Base-by-base conservation (phyloP, 202 grass and related monocot genomes). In the Cymbopogon flexuosus region DNA sequence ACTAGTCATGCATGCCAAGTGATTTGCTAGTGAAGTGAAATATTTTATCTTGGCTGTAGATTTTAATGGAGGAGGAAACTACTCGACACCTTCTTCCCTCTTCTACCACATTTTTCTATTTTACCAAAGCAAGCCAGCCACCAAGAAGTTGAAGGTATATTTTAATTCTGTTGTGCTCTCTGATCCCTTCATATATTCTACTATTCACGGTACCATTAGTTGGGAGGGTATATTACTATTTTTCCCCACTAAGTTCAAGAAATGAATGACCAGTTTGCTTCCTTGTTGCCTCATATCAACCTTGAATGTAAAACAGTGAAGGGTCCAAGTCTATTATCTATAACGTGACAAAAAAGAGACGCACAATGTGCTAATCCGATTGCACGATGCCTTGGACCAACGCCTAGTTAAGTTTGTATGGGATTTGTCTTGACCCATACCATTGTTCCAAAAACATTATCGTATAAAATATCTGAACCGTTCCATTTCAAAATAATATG, bases 51-150 rank as follows among this genome's bases (percentile, higher is more conserved):
- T 34, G 10, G 59, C 1, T 49, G 45, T 6, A 16, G 3, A 47
- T 66, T 72, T 72, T 72, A 42, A 10, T 42, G 13, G 6, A 30
- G 15, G 72, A 85, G n/a, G n/a, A n/a, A 73, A 40, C 58, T 65
- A 65, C 75, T 65, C 2, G 18, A 23, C 23, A 65, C 67, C 75
- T 85, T 85, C 75, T 6, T 79, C 16, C 8, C n/a, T n/a, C n/a
- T n/a, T n/a, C n/a, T n/a, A 31, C 36, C 10, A 22, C 68, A 34
- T 71, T 47, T 47, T 85, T 70, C 56, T 59, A 3, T 24, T 59
- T 24, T 59, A 59, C 8, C 52, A 0, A 52, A 16, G 42, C 46
- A 34, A 84, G 15, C 24, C 13, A 63, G 30, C 65, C 23, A 27
- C 65, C 34, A 54, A 52, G 15, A 78, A 72, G 12, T 18, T 62